phyloP scores from a whole-genome alignment of 257 asterid species.

The Solanum phureja region DNA sequence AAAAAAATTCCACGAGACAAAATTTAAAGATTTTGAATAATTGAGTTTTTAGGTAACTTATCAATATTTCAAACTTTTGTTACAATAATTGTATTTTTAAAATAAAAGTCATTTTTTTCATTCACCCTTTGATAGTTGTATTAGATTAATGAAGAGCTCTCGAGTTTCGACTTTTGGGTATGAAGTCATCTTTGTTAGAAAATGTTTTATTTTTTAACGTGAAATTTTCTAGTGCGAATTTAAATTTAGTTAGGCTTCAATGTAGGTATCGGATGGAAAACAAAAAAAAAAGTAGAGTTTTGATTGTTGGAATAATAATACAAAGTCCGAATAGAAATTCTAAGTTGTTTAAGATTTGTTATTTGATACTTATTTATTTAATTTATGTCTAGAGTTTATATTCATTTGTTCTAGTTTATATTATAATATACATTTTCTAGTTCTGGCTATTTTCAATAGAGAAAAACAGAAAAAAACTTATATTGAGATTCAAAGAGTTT shows the following conservation, averaged over 20 bases:
- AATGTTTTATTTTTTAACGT: accelerated
- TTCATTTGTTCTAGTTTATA: background rate
- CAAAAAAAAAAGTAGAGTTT: background rate
- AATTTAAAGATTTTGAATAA: background rate
- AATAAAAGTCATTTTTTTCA: background rate
- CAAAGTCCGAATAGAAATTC: background rate
- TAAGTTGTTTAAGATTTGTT: too few species aligned
- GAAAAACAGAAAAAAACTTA: too few species aligned
- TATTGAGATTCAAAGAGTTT: background rate
- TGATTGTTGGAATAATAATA: too few species aligned
- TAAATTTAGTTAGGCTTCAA: accelerated
- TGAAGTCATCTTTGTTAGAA: accelerated
- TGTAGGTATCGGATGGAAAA: accelerated
- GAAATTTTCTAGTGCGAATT: too few species aligned
- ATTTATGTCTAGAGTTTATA: too few species aligned
- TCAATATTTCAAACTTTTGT: too few species aligned
- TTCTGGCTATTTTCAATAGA: background rate
- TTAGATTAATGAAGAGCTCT: too few species aligned
- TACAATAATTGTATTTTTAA: too few species aligned
- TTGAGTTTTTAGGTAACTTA: background rate
- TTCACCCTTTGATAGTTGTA: too few species aligned
- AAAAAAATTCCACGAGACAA: background rate
- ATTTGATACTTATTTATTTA: background rate
- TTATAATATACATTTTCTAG: too few species aligned
- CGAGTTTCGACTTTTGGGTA: accelerated